These are phyloP conservation scores for Zanthoxylum bungeanum DNA, from an alignment of 345 rosid species.

Conservation along the genomic window DNA sequence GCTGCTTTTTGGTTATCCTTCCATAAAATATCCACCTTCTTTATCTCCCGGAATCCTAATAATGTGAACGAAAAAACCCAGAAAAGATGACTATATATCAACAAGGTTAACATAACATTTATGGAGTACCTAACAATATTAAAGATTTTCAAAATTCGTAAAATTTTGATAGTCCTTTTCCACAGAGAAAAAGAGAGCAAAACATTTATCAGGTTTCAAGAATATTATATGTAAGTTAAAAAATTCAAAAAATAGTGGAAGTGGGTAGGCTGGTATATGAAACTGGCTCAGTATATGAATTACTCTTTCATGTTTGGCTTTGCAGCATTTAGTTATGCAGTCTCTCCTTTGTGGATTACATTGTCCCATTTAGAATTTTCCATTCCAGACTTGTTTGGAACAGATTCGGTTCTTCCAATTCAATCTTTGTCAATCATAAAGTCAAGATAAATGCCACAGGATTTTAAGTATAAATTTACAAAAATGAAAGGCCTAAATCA, in stretches of 20 bases:
- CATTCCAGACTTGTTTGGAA: neutral
- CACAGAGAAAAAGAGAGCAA: neutral
- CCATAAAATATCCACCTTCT: slow-evolving; percentile 82
- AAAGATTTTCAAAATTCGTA: neutral
- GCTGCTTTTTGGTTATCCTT: slow-evolving; percentile 43
- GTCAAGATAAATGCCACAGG: neutral
- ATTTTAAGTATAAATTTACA: neutral
- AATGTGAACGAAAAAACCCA: slow-evolving; percentile 14
- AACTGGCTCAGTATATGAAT: neutral
- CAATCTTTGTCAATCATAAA: neutral
- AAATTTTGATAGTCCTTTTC: neutral
- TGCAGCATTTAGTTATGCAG: neutral
- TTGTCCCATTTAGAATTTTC: neutral
- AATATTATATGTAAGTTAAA: neutral
- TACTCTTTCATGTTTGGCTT: neutral
- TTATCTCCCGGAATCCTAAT: slow-evolving; percentile 71
- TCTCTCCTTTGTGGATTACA: neutral
- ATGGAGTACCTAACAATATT: slow-evolving; percentile 3
- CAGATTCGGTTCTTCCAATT: slow-evolving; percentile 10
- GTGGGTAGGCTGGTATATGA: neutral
- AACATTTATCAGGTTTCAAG: neutral
- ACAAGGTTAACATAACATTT: neutral
- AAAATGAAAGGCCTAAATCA: neutral
- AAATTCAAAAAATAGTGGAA: neutral
- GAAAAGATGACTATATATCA: neutral